Conservation (phyloP, 306 rosid species). For the Alnus glutinosa region DNA sequence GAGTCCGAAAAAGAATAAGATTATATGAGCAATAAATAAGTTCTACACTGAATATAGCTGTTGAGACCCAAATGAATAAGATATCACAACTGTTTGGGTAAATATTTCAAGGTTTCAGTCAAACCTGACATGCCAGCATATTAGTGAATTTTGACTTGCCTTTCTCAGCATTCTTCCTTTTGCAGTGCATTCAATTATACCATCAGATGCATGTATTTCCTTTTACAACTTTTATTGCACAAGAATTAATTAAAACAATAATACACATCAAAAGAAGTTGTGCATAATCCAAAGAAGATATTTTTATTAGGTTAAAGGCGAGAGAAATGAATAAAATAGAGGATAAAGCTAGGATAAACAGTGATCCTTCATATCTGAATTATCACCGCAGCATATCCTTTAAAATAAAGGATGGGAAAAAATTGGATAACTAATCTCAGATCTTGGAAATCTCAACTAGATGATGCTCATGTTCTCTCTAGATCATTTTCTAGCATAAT, state of each 20-base stretch:
- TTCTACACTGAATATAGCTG: too few species aligned
- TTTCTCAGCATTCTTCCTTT: background rate
- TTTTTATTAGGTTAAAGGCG: too few species aligned
- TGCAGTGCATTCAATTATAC: background rate
- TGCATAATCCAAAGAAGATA: too few species aligned
- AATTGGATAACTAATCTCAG: background rate
- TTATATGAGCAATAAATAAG: background rate
- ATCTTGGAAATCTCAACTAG: background rate
- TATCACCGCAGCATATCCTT: too few species aligned
- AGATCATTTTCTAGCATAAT: background rate
- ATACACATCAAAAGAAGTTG: background rate
- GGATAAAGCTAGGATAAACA: too few species aligned
- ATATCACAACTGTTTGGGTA: background rate
- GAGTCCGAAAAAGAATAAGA: background rate
- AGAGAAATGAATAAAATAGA: too few species aligned
- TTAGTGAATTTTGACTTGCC: background rate
- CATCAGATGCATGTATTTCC: background rate
- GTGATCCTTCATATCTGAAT: too few species aligned
- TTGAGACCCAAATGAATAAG: background rate
- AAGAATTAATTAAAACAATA: too few species aligned
- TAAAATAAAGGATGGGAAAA: too few species aligned
- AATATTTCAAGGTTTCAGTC: background rate
- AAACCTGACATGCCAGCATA: too few species aligned
- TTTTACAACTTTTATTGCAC: too few species aligned
- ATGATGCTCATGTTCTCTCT: too few species aligned